phyloP scores from a whole-genome alignment of 148 eudicot species.

The Polygonum maritimum region DNA sequence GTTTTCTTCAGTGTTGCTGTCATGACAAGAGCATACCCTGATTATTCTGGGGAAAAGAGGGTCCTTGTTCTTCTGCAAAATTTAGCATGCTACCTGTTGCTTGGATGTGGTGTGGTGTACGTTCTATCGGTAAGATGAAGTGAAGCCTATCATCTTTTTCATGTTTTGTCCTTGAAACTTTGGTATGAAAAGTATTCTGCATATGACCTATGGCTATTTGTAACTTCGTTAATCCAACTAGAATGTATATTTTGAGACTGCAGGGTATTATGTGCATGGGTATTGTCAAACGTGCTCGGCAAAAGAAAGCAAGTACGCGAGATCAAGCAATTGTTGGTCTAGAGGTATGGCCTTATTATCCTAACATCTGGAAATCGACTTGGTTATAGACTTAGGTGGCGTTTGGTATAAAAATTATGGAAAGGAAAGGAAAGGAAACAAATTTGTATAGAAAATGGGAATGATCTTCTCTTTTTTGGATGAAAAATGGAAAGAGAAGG shows the following conservation, averaged over 20 bases:
- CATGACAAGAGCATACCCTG: constrained; percentile 90
- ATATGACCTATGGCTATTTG: background rate
- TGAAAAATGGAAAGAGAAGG: no score
- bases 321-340: constrained; percentile 71
- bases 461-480: no score
- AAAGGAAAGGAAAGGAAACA: no score
- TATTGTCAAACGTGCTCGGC: constrained; percentile 69
- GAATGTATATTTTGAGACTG: background rate
- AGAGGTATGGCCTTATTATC: constrained; percentile 35
- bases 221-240: background rate
- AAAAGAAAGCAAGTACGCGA: constrained; percentile 51
- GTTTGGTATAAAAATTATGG: no score
- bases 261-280: constrained; percentile 93
- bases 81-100: constrained; percentile 67
- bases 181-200: background rate
- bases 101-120: constrained; percentile 79
- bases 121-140: constrained; percentile 54
- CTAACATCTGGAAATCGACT: background rate
- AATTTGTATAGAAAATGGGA: no score
- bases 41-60: constrained; percentile 26
- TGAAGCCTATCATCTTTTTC: background rate
- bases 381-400: background rate
- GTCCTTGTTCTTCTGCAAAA: constrained; percentile 67
- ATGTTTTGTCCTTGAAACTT: background rate
- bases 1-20: constrained; percentile 73